phyloP scores from a whole-genome alignment of 2,329 filamentous ascomycete genomes.

The Cladosporium phlei region DNA sequence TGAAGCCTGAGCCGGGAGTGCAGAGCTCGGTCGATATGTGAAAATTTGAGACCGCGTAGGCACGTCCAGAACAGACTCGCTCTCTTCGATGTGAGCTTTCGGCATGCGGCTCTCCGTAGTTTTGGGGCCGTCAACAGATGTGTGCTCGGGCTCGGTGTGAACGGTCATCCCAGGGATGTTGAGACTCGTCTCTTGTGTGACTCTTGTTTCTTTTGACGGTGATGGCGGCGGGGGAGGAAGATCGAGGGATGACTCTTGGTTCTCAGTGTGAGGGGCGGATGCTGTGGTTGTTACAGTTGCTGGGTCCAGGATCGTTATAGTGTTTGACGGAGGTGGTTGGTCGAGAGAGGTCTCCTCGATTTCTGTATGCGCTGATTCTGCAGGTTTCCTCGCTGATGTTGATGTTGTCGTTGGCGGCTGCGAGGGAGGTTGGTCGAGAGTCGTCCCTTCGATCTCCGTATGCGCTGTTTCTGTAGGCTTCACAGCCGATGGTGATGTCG shows the following conservation, averaged over 20 bases:
- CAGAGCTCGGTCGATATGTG: not conserved
- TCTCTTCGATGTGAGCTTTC: not conserved
- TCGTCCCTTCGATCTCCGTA: not conserved
- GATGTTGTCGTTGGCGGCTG: too few species aligned
- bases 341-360: not conserved
- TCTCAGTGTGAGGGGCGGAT: not conserved
- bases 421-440: not conserved
- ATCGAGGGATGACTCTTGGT: not conserved
- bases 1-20: not conserved
- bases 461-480: not conserved
- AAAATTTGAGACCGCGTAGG: not conserved
- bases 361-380: not conserved
- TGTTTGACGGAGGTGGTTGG: not conserved
- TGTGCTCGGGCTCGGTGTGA: not conserved
- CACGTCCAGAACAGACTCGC: not conserved
- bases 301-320: not conserved
- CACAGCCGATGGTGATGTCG: too few species aligned
- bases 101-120: not conserved
- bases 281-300: not conserved
- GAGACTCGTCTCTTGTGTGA: not conserved
- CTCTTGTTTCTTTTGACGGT: too few species aligned
- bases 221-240: not conserved
- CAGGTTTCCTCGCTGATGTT: too few species aligned
- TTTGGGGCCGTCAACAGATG: not conserved
- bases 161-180: too few species aligned